Conservation (phyloP, 768 basidiomycete species). For the Collybia nuda region DNA sequence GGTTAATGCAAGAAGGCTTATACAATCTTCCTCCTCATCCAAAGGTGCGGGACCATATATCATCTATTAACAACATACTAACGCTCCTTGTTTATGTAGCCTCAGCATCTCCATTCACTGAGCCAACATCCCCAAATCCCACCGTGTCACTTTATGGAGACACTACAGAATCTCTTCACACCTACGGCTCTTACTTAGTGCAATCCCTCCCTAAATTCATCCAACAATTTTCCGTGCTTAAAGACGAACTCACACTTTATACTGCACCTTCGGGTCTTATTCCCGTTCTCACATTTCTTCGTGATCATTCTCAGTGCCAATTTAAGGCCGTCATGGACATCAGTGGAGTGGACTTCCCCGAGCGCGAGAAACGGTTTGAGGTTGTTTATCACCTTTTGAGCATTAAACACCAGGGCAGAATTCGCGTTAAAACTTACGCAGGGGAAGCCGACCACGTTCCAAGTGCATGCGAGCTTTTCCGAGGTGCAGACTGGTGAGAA, state of each 20-base stretch:
- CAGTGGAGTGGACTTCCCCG: slow-evolving; percentile 93
- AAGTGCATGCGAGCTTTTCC: slow-evolving; percentile 73
- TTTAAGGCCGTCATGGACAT: slow-evolving; percentile 94
- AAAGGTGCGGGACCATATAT: slow-evolving; percentile 39
- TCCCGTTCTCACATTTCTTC: slow-evolving; percentile 87
- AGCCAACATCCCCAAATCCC: slow-evolving; percentile 88
- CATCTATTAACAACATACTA: not conserved
- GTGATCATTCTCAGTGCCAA: slow-evolving; percentile 94
- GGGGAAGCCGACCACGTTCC: slow-evolving; percentile 92
- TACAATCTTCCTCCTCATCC: slow-evolving; percentile 46
- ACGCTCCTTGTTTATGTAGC: slow-evolving; percentile 31
- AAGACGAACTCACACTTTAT: slow-evolving; percentile 94
- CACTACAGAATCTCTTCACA: slow-evolving; percentile 78
- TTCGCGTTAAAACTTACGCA: slow-evolving; percentile 97
- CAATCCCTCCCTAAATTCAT: slow-evolving; percentile 96
- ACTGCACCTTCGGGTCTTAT: slow-evolving; percentile 77
- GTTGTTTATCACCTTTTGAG: slow-evolving; percentile 95
- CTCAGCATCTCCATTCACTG: slow-evolving; percentile 79
- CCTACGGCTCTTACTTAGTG: slow-evolving; percentile 89
- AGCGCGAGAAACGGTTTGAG: slow-evolving; percentile 91
- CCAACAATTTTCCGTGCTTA: slow-evolving; percentile 96
- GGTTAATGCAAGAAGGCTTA: slow-evolving; percentile 30
- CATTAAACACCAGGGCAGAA: slow-evolving; percentile 72
- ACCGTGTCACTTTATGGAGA: slow-evolving; percentile 69
- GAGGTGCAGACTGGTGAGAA: slow-evolving; percentile 92